These are phyloP conservation scores for Perkinsus olseni DNA, from an alignment of 169 alveolate genomes.

Conservation along the genomic window DNA sequence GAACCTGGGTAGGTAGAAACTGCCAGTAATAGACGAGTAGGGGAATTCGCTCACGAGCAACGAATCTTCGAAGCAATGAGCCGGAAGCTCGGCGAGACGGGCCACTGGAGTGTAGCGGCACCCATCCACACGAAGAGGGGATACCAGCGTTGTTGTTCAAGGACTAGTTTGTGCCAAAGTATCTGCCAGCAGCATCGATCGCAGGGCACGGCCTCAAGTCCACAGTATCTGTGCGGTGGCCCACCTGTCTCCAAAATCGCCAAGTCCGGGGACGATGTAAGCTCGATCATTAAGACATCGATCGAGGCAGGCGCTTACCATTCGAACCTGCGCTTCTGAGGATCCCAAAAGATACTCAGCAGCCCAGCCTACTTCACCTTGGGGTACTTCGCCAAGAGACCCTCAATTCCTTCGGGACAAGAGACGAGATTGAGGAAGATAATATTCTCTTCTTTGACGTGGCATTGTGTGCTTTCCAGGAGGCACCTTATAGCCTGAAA, in stretches of 20 bases:
- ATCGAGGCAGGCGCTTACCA: constrained; percentile 34
- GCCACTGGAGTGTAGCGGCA: no score
- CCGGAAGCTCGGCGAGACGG: no score
- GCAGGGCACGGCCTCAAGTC: no score
- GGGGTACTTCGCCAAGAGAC: background rate
- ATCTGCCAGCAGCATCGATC: no score
- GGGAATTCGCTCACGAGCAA: no score
- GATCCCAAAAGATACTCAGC: background rate
- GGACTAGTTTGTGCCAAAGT: no score
- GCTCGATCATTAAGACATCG: constrained; percentile 38
- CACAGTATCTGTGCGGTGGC: constrained; percentile 35
- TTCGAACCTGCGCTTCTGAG: background rate
- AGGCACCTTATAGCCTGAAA: background rate
- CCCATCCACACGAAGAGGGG: no score
- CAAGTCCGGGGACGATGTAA: constrained; percentile 66
- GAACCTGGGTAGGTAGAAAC: no score
- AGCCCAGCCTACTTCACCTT: background rate
- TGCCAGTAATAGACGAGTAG: no score
- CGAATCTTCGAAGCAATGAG: no score
- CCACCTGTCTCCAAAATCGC: constrained; percentile 70
- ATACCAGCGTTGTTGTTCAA: no score
- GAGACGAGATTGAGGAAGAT: constrained; percentile 58
- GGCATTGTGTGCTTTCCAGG: background rate
- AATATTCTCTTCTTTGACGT: constrained; percentile 40
- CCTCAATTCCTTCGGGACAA: constrained; percentile 55